A percentile compares a stretch with the other conserved stretches of the same genome.
Evolutionary conservation across 169 alveolate species (phyloP).

Genomic region (Pseudocohnilembus persalinus): DNA sequence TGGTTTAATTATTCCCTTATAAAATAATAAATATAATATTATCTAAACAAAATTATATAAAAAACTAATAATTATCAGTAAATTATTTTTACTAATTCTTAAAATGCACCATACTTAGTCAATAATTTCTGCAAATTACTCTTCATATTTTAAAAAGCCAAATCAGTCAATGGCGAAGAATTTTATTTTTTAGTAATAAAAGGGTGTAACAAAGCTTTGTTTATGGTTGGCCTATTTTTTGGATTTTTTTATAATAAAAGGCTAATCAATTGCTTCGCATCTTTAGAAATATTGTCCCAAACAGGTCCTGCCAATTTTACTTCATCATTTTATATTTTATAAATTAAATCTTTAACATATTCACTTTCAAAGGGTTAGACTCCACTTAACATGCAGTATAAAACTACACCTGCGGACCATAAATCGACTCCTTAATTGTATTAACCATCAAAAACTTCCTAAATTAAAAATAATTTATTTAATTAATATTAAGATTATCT

Average conservation of each 20-base stretch:
- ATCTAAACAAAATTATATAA: too few species aligned
- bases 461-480: not conserved
- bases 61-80: too few species aligned
- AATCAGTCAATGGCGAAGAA: not conserved
- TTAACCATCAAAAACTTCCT: conserved; percentile 42
- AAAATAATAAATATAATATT: too few species aligned
- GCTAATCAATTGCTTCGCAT: conserved; percentile 40
- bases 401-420: conserved; percentile 77
- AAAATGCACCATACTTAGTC: not conserved
- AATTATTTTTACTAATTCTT: not conserved
- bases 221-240: conserved; percentile 53
- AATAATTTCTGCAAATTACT: too few species aligned
- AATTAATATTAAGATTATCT: too few species aligned
- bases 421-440: conserved; percentile 62
- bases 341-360: conserved; percentile 29
- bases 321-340: conserved; percentile 19
- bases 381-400: conserved; percentile 73
- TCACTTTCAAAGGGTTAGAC: conserved; percentile 61
- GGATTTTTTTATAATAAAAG: conserved; percentile 46
- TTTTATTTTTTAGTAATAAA: conserved; percentile 61
- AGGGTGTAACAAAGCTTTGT: conserved; percentile 69
- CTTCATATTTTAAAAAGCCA: not conserved
- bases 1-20: not conserved
- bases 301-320: not conserved
- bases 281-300: conserved; percentile 33